Conservation (phyloP, 371 early-diverging fungal genomes). For the Mortierella sp. region DNA sequence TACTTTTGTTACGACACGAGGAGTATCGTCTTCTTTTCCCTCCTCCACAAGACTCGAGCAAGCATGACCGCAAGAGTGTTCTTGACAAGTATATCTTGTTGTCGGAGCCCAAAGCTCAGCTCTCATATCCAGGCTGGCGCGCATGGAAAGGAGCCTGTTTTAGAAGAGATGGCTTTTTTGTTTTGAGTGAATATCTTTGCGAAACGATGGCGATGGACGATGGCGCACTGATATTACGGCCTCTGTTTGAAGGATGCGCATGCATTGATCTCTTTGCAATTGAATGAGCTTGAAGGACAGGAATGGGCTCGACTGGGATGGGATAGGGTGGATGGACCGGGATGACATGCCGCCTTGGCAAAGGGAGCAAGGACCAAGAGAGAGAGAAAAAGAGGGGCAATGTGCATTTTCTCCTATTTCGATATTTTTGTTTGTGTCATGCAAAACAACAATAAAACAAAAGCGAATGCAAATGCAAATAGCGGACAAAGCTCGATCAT, state of each 20-base stretch:
- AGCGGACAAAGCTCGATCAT: neutral
- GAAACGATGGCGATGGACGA: no score
- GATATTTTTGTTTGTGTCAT: constrained; percentile 8
- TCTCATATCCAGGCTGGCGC: neutral
- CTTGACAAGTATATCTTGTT: neutral
- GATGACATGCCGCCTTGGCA: no score
- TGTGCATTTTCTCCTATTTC: neutral
- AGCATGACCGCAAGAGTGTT: neutral
- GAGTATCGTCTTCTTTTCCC: neutral
- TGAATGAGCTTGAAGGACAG: no score
- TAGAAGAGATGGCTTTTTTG: no score
- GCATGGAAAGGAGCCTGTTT: neutral
- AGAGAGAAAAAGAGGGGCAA: neutral
- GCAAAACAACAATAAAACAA: neutral
- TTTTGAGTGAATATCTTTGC: no score
- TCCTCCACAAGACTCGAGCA: no score
- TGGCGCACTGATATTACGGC: no score
- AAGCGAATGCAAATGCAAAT: neutral
- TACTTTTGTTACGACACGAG: neutral
- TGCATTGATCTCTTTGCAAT: no score
- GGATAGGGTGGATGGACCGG: no score
- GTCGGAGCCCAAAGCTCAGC: neutral
- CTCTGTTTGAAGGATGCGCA: no score
- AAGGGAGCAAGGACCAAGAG: no score
- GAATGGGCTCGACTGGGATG: no score